Percentiles rank a stretch among this genome's conserved stretches.
These are phyloP conservation scores for Corchorus olitorius DNA, from an alignment of 345 rosid species.

Conservation along the genomic window DNA sequence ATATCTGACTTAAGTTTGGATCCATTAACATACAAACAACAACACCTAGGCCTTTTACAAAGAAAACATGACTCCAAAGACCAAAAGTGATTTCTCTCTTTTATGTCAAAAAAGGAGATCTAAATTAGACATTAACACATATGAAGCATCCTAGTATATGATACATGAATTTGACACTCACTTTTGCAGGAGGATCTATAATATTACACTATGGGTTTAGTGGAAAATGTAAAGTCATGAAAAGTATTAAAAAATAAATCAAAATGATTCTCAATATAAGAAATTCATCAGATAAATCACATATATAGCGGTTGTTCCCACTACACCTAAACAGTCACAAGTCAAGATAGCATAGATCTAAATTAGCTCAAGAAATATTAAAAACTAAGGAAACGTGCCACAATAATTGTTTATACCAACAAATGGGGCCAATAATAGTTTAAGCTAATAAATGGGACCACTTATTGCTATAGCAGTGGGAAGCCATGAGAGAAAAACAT, in stretches of 20 bases:
- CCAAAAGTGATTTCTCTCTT: constrained; percentile 1
- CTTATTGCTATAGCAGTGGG: constrained; percentile 1
- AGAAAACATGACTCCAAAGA: background rate
- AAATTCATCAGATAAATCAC: background rate
- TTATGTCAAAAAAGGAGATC: background rate
- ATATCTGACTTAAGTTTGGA: constrained; percentile 19
- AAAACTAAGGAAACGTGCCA: constrained; percentile 1
- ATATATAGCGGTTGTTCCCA: background rate
- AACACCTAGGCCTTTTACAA: too few relatives aligned
- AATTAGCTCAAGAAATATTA: constrained; percentile 10
- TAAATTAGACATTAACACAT: background rate
- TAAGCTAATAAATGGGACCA: constrained; percentile 21
- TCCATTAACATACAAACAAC: constrained; percentile 10
- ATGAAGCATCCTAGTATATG: background rate
- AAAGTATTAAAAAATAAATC: background rate
- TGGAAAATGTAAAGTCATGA: background rate
- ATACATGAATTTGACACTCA: background rate
- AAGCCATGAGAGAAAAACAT: constrained; percentile 10
- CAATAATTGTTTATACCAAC: constrained; percentile 16
- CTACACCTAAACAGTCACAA: background rate
- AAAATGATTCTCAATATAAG: background rate
- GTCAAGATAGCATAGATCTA: constrained; percentile 22
- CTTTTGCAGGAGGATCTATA: background rate
- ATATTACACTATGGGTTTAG: background rate
- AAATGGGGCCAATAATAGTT: constrained; percentile 7